A percentile compares a stretch with the other conserved stretches of the same genome.
Conservation (phyloP, 2,329 filamentous ascomycete genomes). For the Salinomyces thailandicus region DNA sequence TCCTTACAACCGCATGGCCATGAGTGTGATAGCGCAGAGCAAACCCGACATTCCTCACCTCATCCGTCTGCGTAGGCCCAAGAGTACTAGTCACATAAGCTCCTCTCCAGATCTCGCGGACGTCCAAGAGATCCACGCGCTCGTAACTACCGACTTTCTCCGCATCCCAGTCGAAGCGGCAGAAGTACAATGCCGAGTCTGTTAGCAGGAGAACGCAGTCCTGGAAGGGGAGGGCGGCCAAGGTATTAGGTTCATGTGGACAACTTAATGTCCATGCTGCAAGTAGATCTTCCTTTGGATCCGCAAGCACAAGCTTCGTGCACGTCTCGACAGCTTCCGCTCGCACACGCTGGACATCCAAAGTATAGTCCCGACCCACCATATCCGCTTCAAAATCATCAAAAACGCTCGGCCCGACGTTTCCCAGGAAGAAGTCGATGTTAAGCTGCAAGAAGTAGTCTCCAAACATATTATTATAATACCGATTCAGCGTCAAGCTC, state of each 20-base stretch:
- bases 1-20: constrained; percentile 59
- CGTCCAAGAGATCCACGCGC: constrained; percentile 63
- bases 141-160: constrained; percentile 94
- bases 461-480: constrained; percentile 82
- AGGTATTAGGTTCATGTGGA: constrained; percentile 58
- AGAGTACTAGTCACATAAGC: constrained; percentile 87
- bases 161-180: constrained; percentile 85
- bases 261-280: constrained; percentile 83
- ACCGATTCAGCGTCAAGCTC: constrained; percentile 71
- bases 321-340: constrained; percentile 85
- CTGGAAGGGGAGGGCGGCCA: constrained; percentile 63
- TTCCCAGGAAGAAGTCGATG: constrained; percentile 88
- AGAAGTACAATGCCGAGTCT: constrained; percentile 74
- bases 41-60: constrained; percentile 71
- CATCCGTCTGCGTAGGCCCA: constrained; percentile 64
- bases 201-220: constrained; percentile 84
- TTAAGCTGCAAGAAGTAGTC: constrained; percentile 96
- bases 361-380: constrained; percentile 83
- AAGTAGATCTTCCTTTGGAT: constrained; percentile 73
- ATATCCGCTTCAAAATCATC: constrained; percentile 91
- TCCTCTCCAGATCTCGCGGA: constrained; percentile 64
- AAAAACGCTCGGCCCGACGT: constrained; percentile 74
- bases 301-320: constrained; percentile 69
- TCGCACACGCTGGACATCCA: constrained; percentile 73
- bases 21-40: constrained; percentile 64